Conservation (phyloP, 2,329 filamentous ascomycete species). For the Clonostachys rosea region DNA sequence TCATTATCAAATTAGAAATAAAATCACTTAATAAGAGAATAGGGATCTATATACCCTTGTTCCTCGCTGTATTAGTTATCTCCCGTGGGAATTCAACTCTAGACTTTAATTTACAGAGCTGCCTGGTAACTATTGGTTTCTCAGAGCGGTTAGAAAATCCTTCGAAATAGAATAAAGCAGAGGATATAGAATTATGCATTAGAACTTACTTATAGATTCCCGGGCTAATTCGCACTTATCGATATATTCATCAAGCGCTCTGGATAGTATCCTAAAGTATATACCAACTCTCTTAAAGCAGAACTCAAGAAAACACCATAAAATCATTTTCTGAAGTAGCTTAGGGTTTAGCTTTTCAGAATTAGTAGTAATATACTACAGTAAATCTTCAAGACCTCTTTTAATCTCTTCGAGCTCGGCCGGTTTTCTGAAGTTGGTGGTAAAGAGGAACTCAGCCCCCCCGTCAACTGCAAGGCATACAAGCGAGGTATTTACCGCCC, state of each 20-base stretch:
- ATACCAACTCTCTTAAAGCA: constrained; percentile 2
- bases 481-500: constrained; percentile 5
- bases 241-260: not conserved
- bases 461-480: constrained; percentile 1
- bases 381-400: constrained; percentile 2
- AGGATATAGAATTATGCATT: not conserved
- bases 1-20: no score
- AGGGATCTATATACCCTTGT: no score
- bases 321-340: constrained; percentile 5
- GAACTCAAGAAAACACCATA: constrained; percentile 5
- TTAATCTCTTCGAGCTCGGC: constrained; percentile 2
- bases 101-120: not conserved
- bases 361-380: constrained; percentile 4
- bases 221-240: not conserved
- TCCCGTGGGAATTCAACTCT: not conserved
- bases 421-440: constrained; percentile 4
- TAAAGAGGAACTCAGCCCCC: constrained; percentile 5
- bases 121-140: not conserved
- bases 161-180: not conserved
- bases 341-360: not conserved
- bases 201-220: not conserved
- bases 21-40: no score
- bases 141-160: not conserved
- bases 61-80: no score
- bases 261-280: constrained; percentile 1